Base-by-base conservation (phyloP, 192 early-diverging fungal species). In the Entomortierella lignicola region DNA sequence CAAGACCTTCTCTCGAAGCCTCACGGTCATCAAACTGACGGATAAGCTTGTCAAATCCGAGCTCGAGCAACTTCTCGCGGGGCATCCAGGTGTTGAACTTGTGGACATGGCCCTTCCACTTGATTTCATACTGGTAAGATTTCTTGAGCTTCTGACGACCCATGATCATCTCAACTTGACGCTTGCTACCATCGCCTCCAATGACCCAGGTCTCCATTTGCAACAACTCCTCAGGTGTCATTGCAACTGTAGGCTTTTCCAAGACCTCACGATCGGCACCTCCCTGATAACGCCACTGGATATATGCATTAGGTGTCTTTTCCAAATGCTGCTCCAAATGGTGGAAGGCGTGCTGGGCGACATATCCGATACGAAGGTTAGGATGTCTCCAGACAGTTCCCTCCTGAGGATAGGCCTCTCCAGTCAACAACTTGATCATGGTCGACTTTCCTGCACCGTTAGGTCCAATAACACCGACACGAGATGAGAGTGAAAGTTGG, bases 281-380 rank as follows among this genome's bases (percentile, higher is more conserved):
- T 29, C 80, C 85, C 63, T 84, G 83, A 81, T 92, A 93, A 83
- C 93, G 90, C 93, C 93, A 94, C 75, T 91, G 91, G 69, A 94
- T 91, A 77, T 94, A 69, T 25, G 75, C 75, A 43, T 79, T 79
- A 47, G 75, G 75, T 21, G 75, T 79, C 67, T 79, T 79, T 47
- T 92, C 92, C 72, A 93, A 77, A 60, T 94, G 93, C 71, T 91
- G 89, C 65, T 94, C 91, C 77, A 94, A 84, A 80, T 94, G 92
- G 84, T 93, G 92, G 91, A 94, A 93, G 51, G 92, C 91, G 82
- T 95, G 94, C 83, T 95, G 93, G 37, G 92, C 92, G 31, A 95
- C 91, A 72, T 93, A 94, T 54, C 88, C 94, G 71, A 95, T 89
- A 84, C 93, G 93, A 71, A 92, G 85, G 83, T 93, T 93, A 52